Conservation (phyloP, 2,329 filamentous ascomycete species). For the Scedosporium aurantiacum region DNA sequence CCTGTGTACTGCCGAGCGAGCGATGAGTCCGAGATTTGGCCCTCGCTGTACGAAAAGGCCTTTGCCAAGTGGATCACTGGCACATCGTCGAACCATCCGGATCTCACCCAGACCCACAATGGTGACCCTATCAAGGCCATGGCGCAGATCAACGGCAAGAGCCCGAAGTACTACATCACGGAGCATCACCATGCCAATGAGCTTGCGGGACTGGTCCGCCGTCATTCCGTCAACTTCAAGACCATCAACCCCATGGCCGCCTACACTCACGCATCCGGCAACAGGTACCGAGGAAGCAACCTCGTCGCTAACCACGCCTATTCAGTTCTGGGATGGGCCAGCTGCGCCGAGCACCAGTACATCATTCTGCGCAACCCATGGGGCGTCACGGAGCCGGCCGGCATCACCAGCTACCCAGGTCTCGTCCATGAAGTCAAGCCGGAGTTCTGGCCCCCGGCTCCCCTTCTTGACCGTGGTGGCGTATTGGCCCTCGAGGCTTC, state of each 20-base stretch:
- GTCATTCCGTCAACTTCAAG: constrained; percentile 28
- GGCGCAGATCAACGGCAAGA: constrained; percentile 29
- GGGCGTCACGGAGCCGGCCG: constrained; percentile 30
- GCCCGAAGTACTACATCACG: constrained; percentile 24
- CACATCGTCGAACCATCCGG: constrained; percentile 21
- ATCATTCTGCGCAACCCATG: constrained; percentile 32
- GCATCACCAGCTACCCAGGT: constrained; percentile 27
- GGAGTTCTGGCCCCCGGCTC: no score
- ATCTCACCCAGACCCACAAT: constrained; percentile 27
- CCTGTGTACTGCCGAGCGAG: constrained; percentile 30
- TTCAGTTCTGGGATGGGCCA: constrained; percentile 27
- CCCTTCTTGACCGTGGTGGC: no score
- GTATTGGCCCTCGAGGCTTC: no score
- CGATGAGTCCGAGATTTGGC: constrained; percentile 31
- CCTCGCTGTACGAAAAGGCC: constrained; percentile 34
- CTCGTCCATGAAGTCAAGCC: constrained; percentile 24
- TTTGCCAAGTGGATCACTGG: constrained; percentile 32
- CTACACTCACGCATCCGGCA: constrained; percentile 27
- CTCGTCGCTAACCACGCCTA: constrained; percentile 34
- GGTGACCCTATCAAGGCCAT: constrained; percentile 34
- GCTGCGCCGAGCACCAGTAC: constrained; percentile 26
- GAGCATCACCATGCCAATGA: constrained; percentile 21
- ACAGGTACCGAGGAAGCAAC: constrained; percentile 27
- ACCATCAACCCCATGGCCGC: constrained; percentile 31
- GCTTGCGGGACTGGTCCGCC: constrained; percentile 26